Evolutionary conservation across 306 rosid genomes (phyloP), one percentile per base, ranked within the genome.

Genomic region (Prunus mongolica): DNA sequence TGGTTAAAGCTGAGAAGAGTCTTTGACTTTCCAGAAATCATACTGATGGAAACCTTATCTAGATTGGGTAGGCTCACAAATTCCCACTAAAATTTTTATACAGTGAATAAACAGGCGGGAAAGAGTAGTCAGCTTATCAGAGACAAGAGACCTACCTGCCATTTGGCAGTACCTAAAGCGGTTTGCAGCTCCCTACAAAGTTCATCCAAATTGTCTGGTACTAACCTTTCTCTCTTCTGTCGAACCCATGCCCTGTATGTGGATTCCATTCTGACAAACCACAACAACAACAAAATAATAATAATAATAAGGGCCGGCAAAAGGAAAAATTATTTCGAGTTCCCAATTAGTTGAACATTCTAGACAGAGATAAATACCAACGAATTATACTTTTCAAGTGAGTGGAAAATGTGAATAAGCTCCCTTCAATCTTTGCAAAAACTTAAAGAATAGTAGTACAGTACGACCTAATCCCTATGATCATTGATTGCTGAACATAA

Each of bases 101-200:
- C 69, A 24, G 45, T 60, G 44, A 58, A 24, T 45, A 8, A 73
- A 73, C 25, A 45, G 15, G 56, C 45, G 19, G 12, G 19, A 68
- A 1, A n/a, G 20, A 38, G 51, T 25, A 27, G n/a, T 15, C 4
- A 16, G 76, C 55, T 24, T 44, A 22, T n/a, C 49, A 34, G 76
- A 34, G 20, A 55, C 24, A 24, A 71, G 58, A 24, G 56, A 78
- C 83, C 30, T 76, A 95, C 98, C 96, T 95, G 97, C 98, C 98
- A 95, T 84, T 95, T 95, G 11, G 98, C 97, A 25, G 97, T 92
- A 58, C 97, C 98, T 77, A 95, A 79, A 80, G 98, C 90, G 83
- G 97, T 92, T 90, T 93, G 97, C 71, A 95, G 78, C 86, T 92
- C 97, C 82, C 93, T 88, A 78, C 88, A 77, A 50, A 87, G 88